Evolutionary conservation across 345 rosid genomes (phyloP).

Genomic region (Syzygium aromaticum): DNA sequence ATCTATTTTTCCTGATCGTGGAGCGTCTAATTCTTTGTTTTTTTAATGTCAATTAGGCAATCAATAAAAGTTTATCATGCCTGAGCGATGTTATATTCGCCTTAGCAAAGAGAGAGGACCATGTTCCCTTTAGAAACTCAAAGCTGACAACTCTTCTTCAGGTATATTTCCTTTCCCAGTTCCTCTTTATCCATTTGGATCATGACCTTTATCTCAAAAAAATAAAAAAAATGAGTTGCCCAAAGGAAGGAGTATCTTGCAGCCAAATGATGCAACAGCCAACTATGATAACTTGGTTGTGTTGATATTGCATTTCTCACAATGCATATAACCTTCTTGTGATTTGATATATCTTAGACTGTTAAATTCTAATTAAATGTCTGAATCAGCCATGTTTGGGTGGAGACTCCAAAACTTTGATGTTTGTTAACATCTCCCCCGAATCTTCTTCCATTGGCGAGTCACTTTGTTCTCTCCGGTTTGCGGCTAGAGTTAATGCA

Average conservation of each 20-base stretch:
- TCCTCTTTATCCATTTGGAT: not conserved
- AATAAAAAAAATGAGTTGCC: too few relatives aligned
- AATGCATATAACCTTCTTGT: not conserved
- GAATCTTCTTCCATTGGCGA: constrained; percentile 71
- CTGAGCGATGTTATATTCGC: constrained; percentile 87
- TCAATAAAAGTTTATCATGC: constrained; percentile 80
- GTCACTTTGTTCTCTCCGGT: constrained; percentile 85
- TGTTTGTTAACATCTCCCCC: constrained; percentile 91
- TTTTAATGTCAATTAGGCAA: constrained; percentile 44
- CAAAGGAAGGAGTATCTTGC: too few relatives aligned
- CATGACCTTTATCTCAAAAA: not conserved
- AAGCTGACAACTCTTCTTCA: constrained; percentile 89
- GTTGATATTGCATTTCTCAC: not conserved
- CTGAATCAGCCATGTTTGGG: constrained; percentile 81
- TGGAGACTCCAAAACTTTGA: constrained; percentile 88
- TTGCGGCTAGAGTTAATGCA: constrained; percentile 93
- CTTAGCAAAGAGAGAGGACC: constrained; percentile 88
- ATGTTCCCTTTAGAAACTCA: constrained; percentile 90
- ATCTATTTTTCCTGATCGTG: not conserved
- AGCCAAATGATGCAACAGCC: not conserved
- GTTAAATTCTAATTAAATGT: constrained; percentile 2
- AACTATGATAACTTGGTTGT: not conserved
- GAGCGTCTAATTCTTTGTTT: not conserved
- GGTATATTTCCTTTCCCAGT: constrained; percentile 26
- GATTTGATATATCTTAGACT: not conserved